Conservation (phyloP, 2,329 filamentous ascomycete genomes). For the Sporothrix sp. region DNA sequence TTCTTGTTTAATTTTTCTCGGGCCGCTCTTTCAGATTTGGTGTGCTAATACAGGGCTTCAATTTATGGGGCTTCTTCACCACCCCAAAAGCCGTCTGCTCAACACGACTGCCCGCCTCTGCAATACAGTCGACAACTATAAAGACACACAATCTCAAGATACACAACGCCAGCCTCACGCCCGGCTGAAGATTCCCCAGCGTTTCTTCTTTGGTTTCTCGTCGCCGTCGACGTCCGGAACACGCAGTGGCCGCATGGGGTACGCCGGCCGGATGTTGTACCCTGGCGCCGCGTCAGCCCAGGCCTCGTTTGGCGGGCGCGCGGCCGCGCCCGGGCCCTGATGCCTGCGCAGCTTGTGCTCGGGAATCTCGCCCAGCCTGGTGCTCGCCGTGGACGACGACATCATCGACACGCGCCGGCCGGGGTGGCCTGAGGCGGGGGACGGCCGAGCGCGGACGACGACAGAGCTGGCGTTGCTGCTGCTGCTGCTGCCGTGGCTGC, state of each 20-base stretch:
- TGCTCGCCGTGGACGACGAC: slow-evolving; percentile 26
- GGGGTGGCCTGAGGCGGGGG: not conserved
- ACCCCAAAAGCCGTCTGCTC: not conserved
- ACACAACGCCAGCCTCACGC: too few species aligned
- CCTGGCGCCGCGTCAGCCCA: slow-evolving; percentile 15
- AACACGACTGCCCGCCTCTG: not conserved
- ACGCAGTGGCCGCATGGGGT: slow-evolving; percentile 25
- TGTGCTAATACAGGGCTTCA: slow-evolving; percentile 10
- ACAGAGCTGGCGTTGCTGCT: not conserved
- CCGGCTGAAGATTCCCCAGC: slow-evolving; percentile 22
- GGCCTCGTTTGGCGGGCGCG: not conserved
- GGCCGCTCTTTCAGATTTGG: slow-evolving; percentile 2
- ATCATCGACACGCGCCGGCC: slow-evolving; percentile 22
- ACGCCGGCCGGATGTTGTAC: slow-evolving; percentile 25
- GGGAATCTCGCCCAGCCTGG: slow-evolving; percentile 28
- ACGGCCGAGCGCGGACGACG: not conserved
- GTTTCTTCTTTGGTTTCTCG: slow-evolving; percentile 18
- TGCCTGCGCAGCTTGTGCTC: slow-evolving; percentile 21
- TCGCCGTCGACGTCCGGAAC: slow-evolving; percentile 13
- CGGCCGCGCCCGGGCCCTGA: not conserved
- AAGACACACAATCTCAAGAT: too few species aligned
- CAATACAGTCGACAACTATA: too few species aligned
- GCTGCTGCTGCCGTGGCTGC: not conserved
- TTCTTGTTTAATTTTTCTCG: slow-evolving; percentile 7
- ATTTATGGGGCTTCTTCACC: not conserved